A percentile compares a stretch with the other conserved stretches of the same genome.
Conservation (phyloP, 345 rosid species). For the Luvunga scandens region DNA sequence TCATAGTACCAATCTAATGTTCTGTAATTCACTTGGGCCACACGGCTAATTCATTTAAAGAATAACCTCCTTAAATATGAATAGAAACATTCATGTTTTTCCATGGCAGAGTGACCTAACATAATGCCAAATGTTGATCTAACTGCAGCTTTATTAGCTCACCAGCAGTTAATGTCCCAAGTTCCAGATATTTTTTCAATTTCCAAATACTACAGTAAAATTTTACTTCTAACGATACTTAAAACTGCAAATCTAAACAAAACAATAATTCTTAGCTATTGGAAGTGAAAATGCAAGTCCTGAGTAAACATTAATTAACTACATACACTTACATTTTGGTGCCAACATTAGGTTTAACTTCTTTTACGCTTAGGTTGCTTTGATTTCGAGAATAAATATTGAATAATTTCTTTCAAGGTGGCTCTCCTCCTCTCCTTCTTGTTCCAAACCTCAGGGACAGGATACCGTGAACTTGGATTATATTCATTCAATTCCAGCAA, state of each 20-base stretch:
- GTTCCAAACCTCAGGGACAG: constrained; percentile 32
- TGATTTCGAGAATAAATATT: constrained; percentile 22
- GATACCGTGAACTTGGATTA: constrained; percentile 28
- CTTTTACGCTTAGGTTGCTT: constrained; percentile 24
- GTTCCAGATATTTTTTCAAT: background rate
- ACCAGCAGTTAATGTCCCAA: background rate
- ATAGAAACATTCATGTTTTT: background rate
- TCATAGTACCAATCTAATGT: background rate
- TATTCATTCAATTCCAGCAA: constrained; percentile 29
- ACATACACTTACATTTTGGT: background rate
- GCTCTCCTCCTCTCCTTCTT: constrained; percentile 25
- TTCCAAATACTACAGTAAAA: background rate
- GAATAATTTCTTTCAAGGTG: constrained; percentile 23
- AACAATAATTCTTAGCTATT: background rate
- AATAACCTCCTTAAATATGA: background rate
- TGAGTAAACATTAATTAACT: background rate
- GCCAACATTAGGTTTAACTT: background rate
- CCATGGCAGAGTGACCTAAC: background rate
- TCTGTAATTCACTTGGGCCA: background rate
- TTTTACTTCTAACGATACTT: background rate
- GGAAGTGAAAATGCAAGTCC: background rate
- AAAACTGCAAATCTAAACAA: background rate
- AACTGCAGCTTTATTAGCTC: background rate
- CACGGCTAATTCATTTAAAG: background rate
- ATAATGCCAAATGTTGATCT: background rate